Percentiles rank a stretch among this genome's conserved stretches.
Conservation (phyloP, 495 filamentous ascomycete genomes). For the Neurospora sp. region DNA sequence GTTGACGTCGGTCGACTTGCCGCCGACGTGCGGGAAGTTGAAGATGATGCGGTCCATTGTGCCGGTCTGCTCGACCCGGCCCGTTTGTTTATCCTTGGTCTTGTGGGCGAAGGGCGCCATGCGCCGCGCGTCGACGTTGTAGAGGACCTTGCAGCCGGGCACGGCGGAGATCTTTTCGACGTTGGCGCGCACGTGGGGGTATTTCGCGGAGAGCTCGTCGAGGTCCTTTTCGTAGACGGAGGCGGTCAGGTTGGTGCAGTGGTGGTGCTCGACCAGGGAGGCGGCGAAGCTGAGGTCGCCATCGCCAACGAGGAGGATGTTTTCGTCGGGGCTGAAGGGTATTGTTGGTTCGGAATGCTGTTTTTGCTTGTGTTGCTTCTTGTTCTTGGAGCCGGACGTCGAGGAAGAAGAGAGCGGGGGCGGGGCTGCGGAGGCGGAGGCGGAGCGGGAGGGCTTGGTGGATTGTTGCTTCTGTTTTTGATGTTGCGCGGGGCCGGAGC, state of each 20-base stretch:
- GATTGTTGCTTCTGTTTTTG: background rate
- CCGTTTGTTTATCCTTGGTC: slow-evolving; percentile 6
- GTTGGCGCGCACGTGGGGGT: slow-evolving; percentile 61
- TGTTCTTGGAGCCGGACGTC: background rate
- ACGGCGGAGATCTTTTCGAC: slow-evolving; percentile 40
- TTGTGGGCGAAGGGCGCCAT: slow-evolving; percentile 40
- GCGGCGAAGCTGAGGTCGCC: slow-evolving; percentile 88
- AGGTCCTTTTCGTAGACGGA: slow-evolving; percentile 38
- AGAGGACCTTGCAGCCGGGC: slow-evolving; percentile 44
- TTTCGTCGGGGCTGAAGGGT: slow-evolving; percentile 61
- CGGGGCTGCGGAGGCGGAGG: background rate
- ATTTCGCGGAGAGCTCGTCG: slow-evolving; percentile 52
- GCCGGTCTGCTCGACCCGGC: slow-evolving; percentile 15
- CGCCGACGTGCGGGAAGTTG: slow-evolving; percentile 95
- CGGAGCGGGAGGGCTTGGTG: background rate
- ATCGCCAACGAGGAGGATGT: slow-evolving; percentile 81
- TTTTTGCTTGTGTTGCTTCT: slow-evolving; percentile 14
- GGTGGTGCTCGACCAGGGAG: slow-evolving; percentile 62
- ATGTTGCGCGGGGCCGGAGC: background rate
- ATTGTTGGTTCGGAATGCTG: slow-evolving; percentile 47
- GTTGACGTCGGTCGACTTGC: slow-evolving; percentile 84
- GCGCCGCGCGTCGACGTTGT: slow-evolving; percentile 65
- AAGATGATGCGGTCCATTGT: slow-evolving; percentile 73
- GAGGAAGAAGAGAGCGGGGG: background rate
- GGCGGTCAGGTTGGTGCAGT: slow-evolving; percentile 51